phyloP scores from a whole-genome alignment of 2,329 filamentous ascomycete genomes.

The Claviceps paspali region DNA sequence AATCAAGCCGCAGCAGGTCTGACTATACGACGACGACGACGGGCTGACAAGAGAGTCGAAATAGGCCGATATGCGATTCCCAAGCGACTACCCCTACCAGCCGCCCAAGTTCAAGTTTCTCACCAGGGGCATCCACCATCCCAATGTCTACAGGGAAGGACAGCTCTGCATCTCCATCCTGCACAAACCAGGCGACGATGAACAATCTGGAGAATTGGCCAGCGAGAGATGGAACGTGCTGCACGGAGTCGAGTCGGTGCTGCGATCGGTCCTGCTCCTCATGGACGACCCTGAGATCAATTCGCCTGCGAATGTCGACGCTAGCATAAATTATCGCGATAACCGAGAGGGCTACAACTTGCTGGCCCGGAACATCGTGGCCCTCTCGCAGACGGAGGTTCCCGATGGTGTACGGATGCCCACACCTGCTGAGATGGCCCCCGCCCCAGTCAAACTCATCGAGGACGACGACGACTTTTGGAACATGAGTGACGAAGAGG shows the following conservation, averaged over 20 bases:
- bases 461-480: slow-evolving; percentile 71
- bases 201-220: slow-evolving; percentile 79
- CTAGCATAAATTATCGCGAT: slow-evolving; percentile 72
- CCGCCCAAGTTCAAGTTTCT: slow-evolving; percentile 82
- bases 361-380: slow-evolving; percentile 54
- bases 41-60: not conserved
- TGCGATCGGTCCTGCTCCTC: slow-evolving; percentile 81
- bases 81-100: slow-evolving; percentile 73
- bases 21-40: no score
- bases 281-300: slow-evolving; percentile 89
- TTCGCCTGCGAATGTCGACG: slow-evolving; percentile 90
- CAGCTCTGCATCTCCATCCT: slow-evolving; percentile 93
- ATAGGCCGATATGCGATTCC: slow-evolving; percentile 72
- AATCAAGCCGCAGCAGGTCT: no score
- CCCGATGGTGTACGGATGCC: slow-evolving; percentile 73
- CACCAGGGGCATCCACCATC: slow-evolving; percentile 63
- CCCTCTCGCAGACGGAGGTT: slow-evolving; percentile 62
- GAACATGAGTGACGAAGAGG: slow-evolving; percentile 60
- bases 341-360: slow-evolving; percentile 53
- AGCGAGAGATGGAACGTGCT: slow-evolving; percentile 89
- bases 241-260: slow-evolving; percentile 85
- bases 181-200: slow-evolving; percentile 79
- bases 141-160: slow-evolving; percentile 85
- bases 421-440: slow-evolving; percentile 47
- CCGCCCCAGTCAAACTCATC: slow-evolving; percentile 41